A percentile compares a stretch with the other conserved stretches of the same genome.
These are phyloP conservation scores for Tetrahymena elliotti DNA, from an alignment of 73 alveolate species.

Conservation along the genomic window DNA sequence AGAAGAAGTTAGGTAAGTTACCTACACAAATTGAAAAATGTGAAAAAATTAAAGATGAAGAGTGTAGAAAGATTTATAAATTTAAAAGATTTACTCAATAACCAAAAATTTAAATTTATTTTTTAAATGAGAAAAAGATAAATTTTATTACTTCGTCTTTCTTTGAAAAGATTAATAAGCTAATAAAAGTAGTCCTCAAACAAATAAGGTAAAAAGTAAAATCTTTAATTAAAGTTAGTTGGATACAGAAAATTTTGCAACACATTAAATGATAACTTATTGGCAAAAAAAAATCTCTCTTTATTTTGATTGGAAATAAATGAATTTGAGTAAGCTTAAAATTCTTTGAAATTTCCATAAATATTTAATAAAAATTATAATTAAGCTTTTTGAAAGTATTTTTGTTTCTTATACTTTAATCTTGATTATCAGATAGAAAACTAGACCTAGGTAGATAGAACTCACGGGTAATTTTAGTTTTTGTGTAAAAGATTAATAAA, in stretches of 20 bases:
- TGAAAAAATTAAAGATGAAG: background rate
- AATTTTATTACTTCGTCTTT: background rate
- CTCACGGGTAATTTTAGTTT: background rate
- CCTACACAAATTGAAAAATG: background rate
- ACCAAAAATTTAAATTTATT: background rate
- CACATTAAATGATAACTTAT: background rate
- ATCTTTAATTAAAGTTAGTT: background rate
- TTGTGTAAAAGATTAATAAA: background rate
- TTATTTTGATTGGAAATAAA: too few species aligned
- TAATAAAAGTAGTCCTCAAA: background rate
- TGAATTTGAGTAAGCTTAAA: background rate
- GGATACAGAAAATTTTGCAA: background rate
- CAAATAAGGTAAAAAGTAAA: too few species aligned
- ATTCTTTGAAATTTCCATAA: background rate
- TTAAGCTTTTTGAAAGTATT: background rate
- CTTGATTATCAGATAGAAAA: background rate
- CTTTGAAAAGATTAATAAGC: background rate
- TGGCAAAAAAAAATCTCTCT: too few species aligned
- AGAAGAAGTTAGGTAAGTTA: background rate
- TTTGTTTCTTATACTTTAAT: too few species aligned
- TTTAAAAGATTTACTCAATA: background rate
- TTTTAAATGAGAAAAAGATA: background rate
- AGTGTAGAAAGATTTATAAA: background rate
- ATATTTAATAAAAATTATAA: too few species aligned
- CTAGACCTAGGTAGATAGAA: background rate